Base-by-base conservation (phyloP, 352 stramenopile genomes). In the Phytophthora quininea region DNA sequence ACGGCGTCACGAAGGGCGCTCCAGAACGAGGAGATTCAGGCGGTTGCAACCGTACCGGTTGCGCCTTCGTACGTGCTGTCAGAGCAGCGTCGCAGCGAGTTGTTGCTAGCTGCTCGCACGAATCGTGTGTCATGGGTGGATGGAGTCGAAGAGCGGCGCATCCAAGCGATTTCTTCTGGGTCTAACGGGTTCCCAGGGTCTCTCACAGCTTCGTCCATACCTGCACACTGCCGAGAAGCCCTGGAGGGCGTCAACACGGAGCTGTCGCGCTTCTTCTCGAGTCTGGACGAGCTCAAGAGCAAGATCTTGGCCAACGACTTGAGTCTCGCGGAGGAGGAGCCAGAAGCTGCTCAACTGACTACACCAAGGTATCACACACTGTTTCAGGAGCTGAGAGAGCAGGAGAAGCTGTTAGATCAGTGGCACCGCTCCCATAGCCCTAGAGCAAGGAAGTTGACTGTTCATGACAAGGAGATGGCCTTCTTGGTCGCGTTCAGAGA, bases 111-210 rank as follows among this genome's bases (percentile, higher is more conserved):
- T n/a, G 87, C 87, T 31, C 80, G 87, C 15, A 78, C 74, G 11
- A 93, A 80, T 45, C 80, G 87, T 31, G 74, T 88, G 12, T 84
- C 84, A 3, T 95, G 87, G 87, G 69, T 95, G 52, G 85, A 95
- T 37, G 79, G 80, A 37, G 69, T 71, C 6, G 70, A 84, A 29
- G 60, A 73, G 15, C 32, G 52, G 9, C 35, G 12, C 54, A 71
- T 58, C 27, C 37, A 43, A 30, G 32, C 4, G 29, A 30, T 35
- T 24, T 24, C 19, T 24, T 24, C 19, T 24, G 19, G 19, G 19
- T 15, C 12, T 3, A 58, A 30, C 24, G 49, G 5, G 0, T 24
- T 64, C 14, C 24, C 70, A 29, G 35, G 19, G 9, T 42, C 48
- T 0, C n/a, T 70, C 19, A 31, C 48, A 30, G 54, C 45, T 48